These are phyloP conservation scores for Lagerstroemia speciosa DNA, from an alignment of 345 rosid genomes.

Conservation along the genomic window DNA sequence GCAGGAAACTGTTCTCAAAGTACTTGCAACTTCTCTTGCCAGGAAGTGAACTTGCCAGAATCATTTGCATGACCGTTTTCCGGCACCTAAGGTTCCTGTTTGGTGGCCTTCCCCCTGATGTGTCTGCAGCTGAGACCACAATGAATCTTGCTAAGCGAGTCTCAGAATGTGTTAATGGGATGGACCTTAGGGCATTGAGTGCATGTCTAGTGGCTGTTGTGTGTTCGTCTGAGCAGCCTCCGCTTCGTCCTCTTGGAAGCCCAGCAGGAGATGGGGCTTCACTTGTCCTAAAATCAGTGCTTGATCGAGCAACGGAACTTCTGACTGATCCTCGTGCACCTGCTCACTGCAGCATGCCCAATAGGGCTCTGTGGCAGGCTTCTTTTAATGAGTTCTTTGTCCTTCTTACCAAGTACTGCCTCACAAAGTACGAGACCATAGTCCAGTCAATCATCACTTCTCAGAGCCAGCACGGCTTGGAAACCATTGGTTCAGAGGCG, in stretches of 20 bases:
- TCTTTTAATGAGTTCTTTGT: slow-evolving; percentile 84
- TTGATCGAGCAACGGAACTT: slow-evolving; percentile 78
- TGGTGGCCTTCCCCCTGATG: slow-evolving; percentile 67
- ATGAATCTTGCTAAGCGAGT: slow-evolving; percentile 54
- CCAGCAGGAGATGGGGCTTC: slow-evolving; percentile 89
- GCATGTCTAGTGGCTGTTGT: slow-evolving; percentile 97
- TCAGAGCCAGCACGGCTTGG: slow-evolving; percentile 34
- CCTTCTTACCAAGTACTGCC: slow-evolving; percentile 85
- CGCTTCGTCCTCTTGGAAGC: slow-evolving; percentile 87
- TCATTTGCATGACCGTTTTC: slow-evolving; percentile 87
- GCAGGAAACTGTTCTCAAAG: slow-evolving; percentile 56
- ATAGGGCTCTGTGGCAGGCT: slow-evolving; percentile 81
- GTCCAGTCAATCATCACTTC: slow-evolving; percentile 36
- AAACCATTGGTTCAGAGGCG: slow-evolving; percentile 53
- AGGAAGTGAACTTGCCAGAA: slow-evolving; percentile 72
- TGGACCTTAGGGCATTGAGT: slow-evolving; percentile 86
- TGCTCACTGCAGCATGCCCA: slow-evolving; percentile 38
- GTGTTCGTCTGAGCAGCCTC: slow-evolving; percentile 96
- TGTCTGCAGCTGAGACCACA: slow-evolving; percentile 54
- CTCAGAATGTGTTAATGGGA: slow-evolving; percentile 50
- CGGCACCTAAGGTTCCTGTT: slow-evolving; percentile 85
- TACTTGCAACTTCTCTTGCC: slow-evolving; percentile 75
- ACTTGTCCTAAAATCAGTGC: slow-evolving; percentile 57
- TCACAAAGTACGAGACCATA: slow-evolving; percentile 75
- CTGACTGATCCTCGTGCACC: slow-evolving; percentile 32